These are phyloP conservation scores for Fusarium clavum DNA, from an alignment of 2,329 filamentous ascomycete species.

Conservation along the genomic window DNA sequence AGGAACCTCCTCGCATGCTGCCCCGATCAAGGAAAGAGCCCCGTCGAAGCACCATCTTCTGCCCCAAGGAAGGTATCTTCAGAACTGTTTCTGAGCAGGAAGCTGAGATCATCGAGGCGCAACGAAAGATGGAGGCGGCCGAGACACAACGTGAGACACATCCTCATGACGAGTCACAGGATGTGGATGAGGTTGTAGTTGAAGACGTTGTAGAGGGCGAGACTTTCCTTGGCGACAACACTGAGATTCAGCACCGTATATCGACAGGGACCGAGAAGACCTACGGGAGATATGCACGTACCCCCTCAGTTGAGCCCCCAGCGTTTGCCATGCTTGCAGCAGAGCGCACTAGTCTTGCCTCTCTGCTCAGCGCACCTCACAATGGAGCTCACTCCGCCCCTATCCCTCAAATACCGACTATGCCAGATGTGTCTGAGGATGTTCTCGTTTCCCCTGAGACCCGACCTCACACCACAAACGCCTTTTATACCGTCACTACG, in stretches of 20 bases:
- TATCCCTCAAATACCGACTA: constrained; percentile 55
- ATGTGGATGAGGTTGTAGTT: constrained; percentile 30
- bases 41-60: constrained; percentile 67
- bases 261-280: constrained; percentile 52
- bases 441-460: constrained; percentile 41
- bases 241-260: constrained; percentile 46
- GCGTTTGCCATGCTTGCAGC: constrained; percentile 66
- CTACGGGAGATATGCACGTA: constrained; percentile 63
- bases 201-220: constrained; percentile 36
- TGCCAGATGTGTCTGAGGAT: constrained; percentile 40
- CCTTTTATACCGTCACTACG: constrained; percentile 61
- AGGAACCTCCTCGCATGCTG: constrained; percentile 30
- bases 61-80: constrained; percentile 72
- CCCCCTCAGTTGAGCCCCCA: constrained; percentile 72
- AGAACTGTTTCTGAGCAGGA: constrained; percentile 68
- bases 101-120: constrained; percentile 57
- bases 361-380: constrained; percentile 69
- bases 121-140: constrained; percentile 44
- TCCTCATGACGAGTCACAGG: constrained; percentile 3
- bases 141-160: constrained; percentile 21
- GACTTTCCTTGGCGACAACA: constrained; percentile 27
- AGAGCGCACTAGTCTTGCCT: constrained; percentile 69
- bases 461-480: constrained; percentile 60
- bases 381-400: constrained; percentile 50
- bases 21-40: constrained; percentile 54